A percentile compares a stretch with the other conserved stretches of the same genome.
phyloP scores from a whole-genome alignment of 306 rosid species.

The barrel medic (Medicago truncatula) region DNA sequence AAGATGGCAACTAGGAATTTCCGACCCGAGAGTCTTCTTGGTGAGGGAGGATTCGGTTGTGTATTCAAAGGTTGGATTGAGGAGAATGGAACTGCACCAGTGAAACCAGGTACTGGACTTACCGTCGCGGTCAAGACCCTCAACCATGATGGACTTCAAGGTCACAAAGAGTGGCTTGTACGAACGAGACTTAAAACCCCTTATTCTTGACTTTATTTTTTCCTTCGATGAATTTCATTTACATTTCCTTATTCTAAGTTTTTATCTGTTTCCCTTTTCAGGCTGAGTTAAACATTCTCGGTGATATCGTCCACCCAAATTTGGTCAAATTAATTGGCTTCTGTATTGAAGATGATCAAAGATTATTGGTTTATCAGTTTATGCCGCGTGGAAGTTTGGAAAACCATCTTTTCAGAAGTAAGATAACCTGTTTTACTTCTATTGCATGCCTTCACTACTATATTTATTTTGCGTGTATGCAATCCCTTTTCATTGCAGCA shows the following conservation, averaged over 20 bases:
- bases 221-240: slow-evolving; percentile 5
- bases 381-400: slow-evolving; percentile 99
- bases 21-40: slow-evolving; percentile 96
- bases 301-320: slow-evolving; percentile 85
- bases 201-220: slow-evolving; percentile 18
- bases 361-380: slow-evolving; percentile 88
- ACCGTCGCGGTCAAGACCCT: slow-evolving; percentile 98
- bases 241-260: slow-evolving; percentile 9
- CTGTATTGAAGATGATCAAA: slow-evolving; percentile 94
- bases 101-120: slow-evolving; percentile 97
- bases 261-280: slow-evolving; percentile 44
- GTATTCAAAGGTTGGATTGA: slow-evolving; percentile 98
- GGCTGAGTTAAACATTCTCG: slow-evolving; percentile 95
- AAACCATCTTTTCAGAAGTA: slow-evolving; percentile 98
- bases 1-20: slow-evolving; percentile 91
- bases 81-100: slow-evolving; percentile 97
- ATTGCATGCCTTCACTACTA: slow-evolving; percentile 24
- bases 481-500: slow-evolving; percentile 19
- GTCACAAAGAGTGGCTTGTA: slow-evolving; percentile 99
- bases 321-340: slow-evolving; percentile 88
- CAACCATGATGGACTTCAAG: slow-evolving; percentile 96
- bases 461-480: slow-evolving; percentile 26
- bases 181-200: slow-evolving; percentile 38
- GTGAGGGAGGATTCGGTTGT: slow-evolving; percentile 98
- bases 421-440: slow-evolving; percentile 42